Evolutionary conservation across 2,329 filamentous ascomycete species (phyloP), one percentile per base, ranked within the genome.

Genomic region (Fusarium sp.): DNA sequence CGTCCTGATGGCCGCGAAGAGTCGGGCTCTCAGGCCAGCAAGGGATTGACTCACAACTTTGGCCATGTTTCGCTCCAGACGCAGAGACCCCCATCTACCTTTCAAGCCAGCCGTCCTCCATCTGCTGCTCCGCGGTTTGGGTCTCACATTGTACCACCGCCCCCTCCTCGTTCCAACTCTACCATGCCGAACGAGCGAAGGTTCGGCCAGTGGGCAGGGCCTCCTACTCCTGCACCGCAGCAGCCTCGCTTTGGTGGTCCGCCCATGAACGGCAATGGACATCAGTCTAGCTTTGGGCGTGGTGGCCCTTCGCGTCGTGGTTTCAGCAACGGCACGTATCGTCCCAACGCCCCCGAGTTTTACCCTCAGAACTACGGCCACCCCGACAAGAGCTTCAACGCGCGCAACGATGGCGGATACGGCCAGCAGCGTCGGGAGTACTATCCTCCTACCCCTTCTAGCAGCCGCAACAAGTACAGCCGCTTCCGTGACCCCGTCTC

Each of bases 291-390:
- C 32, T 69, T 66, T 35, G 53, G 59, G 4, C 60, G 70, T 21
- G 63, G 58, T 33, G 57, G 67, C 25, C 67, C 68, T 25, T 66
- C 70, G 11, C 73, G 71, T 6, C 67, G 71, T 9, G 72, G 71
- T 43, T 75, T 75, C 25, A 70, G 70, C 33, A 68, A 62, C 39
- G 61, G 61, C 4, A 53, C 61, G 10, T 77, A 76, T 57, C 70
- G 73, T 9, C 69, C 72, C 31, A 71, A 67, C 31, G 73, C 71
- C n/a, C 65, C 70, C 5, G 74, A 76, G 49, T 73, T 75, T 23
- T 73, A 71, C 23, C 73, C 72, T 13, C 68, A 71, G 27, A 61
- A 67, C 23, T 66, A 67, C 15, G 49, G 56, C 1, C 25, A 65
- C 27, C 50, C 62, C 9, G 71, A 71, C 32, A 67, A 67, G 55